Evolutionary conservation across 2,329 filamentous ascomycete species (phyloP), one percentile per base, ranked within the genome.

Genomic region (Colletotrichum camelliae): DNA sequence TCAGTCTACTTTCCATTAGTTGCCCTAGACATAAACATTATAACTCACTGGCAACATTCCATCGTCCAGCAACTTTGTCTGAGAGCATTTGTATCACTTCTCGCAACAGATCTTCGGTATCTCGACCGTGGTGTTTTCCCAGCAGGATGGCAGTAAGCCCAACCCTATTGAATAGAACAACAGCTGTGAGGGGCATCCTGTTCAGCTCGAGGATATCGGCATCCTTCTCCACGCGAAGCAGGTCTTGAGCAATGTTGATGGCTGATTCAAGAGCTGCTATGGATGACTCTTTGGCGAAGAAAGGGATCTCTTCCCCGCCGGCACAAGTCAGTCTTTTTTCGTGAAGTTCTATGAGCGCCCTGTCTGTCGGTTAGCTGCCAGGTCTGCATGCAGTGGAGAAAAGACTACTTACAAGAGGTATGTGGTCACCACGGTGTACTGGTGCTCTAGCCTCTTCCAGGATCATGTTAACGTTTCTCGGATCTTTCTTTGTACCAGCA

Each of bases 1-100:
- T 52, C 43, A 52, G 43, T 4, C 10, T 21, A 2, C 3, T 1
- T 10, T 2, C 6, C 4, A 13, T 52, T 12, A 7, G 0, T 21
- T 52, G n/a, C 5, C 12, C 3, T 21, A 52, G 12, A 13, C 13
- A 52, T 7, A 3, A 52, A 13, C 43, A 12, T 6, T 2, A 1
- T 1, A n/a, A 24, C 43, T 52, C 43, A 52, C 43, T 24, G 2
- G 43, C n/a, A 52, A 52, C 43, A 7, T 24, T 1, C 43, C 43
- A 52, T 21, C 43, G n/a, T 21, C 6, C 12, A 21, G 0, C 43
- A 21, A 52, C 21, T 0, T 52, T 52, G 4, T 52, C 43, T 2
- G 43, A 52, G 43, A 52, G 43, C 2, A 10, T 52, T 13, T 21
- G 43, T 21, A 21, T 13, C 43, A 52, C 43, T 52, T 7, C 43